Base-by-base conservation (phyloP, 2,329 filamentous ascomycete genomes). In the Cladosporium cucumerinum region DNA sequence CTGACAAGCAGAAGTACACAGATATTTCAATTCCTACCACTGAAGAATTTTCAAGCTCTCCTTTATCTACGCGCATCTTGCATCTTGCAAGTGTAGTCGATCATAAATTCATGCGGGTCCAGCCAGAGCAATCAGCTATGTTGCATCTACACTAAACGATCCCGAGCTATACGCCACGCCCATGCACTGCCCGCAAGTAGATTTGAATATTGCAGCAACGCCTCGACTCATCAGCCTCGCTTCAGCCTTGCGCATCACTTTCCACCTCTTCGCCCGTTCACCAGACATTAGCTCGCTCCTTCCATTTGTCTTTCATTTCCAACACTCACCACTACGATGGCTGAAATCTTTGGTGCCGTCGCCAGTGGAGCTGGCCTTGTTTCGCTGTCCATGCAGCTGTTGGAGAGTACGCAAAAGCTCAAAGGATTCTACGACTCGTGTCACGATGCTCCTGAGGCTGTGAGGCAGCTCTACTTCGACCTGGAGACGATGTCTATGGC, bases 381-480 rank as follows among this genome's bases (percentile, higher is more conserved):
- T 14, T 65, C 65, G 5, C 57, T 68, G 1, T 64, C 55, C 14
- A 58, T 68, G 12, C 67, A 68, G 21, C 46, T 68, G n/a, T 23
- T 57, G 16, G 67, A 67, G 3, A 61, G 66, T 21, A 25, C 62
- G 12, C 39, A 51, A 34, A 67, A 68, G 32, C 57, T 68, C 5
- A 55, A 59, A 18, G 32, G 28, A 1, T 64, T 68, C 34, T 55
- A 61, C 30, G 57, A 67, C n/a, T 48, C 63, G 10, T 25, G 34
- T 18, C 14, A 26, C 26, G 43, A 63, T n/a, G 61, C 61, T 12
- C 59, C 65, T 23, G 52, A 58, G 3, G 36, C 63, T 2, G 32
- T 67, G 10, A 1, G 10, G 7, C 52, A 34, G 18, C 43, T 62
- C 16, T 43, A 28, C 26, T 61, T 49, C n/a, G 63, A 62, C 1